These are phyloP conservation scores for Theobroma cacao DNA, from an alignment of 345 rosid species.

Conservation along the genomic window DNA sequence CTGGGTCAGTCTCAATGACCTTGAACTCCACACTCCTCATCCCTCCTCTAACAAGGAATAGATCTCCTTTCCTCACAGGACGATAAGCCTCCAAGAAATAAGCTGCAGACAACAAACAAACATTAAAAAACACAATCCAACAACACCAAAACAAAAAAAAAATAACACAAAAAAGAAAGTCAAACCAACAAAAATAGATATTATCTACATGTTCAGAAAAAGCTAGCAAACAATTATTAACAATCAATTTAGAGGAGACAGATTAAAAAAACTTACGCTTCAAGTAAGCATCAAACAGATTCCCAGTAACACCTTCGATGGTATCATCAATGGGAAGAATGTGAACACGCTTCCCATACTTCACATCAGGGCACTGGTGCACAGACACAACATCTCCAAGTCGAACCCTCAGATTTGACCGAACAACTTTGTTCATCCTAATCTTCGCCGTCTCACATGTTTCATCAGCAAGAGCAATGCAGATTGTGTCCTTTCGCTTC, in stretches of 20 bases:
- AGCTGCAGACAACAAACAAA: constrained; percentile 31
- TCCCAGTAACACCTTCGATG: constrained; percentile 66
- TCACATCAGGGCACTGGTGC: constrained; percentile 69
- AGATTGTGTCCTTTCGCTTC: constrained; percentile 65
- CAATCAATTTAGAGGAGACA: neutral
- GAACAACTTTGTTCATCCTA: constrained; percentile 69
- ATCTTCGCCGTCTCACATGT: constrained; percentile 53
- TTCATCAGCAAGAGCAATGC: constrained; percentile 72
- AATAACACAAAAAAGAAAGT: neutral
- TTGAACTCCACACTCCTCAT: constrained; percentile 75
- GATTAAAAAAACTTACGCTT: constrained; percentile 42
- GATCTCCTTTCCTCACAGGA: constrained; percentile 65
- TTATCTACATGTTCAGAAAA: neutral
- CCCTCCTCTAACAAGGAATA: constrained; percentile 68
- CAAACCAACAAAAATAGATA: neutral
- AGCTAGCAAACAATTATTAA: neutral
- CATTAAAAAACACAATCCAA: neutral
- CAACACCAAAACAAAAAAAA: neutral
- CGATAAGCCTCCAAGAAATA: constrained; percentile 71
- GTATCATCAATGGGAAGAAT: constrained; percentile 68
- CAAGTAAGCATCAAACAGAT: constrained; percentile 58
- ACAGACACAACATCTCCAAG: constrained; percentile 71
- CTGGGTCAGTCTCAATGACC: constrained; percentile 55
- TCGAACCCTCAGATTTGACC: constrained; percentile 62
- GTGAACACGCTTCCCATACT: constrained; percentile 69